Evolutionary conservation across 78 protist species (phyloP).

Genomic region (Cyanophora paradoxa): DNA sequence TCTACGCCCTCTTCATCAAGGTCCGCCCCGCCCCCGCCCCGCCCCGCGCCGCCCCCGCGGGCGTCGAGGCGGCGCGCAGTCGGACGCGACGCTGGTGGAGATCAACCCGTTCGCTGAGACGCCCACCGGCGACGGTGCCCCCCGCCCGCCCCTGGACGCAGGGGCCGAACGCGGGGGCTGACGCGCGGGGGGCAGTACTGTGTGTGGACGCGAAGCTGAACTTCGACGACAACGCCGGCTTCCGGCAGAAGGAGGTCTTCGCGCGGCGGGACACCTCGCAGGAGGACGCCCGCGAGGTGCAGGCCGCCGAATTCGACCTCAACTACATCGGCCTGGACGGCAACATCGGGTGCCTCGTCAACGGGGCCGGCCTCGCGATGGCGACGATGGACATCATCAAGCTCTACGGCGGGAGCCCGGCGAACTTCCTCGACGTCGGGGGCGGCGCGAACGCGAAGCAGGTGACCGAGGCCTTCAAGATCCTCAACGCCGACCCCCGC

Average conservation of each 20-base stretch:
- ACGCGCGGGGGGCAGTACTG: too few relatives aligned
- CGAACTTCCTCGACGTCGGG: slow-evolving; percentile 97
- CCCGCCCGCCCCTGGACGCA: too few relatives aligned
- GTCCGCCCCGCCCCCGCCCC: too few relatives aligned
- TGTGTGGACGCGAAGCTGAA: slow-evolving; percentile 35
- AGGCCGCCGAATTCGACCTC: slow-evolving; percentile 80
- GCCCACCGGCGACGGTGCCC: slow-evolving; percentile 59
- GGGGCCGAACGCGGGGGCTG: too few relatives aligned
- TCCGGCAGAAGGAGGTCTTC: slow-evolving; percentile 86
- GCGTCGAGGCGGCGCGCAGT: too few relatives aligned
- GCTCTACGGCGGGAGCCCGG: slow-evolving; percentile 91
- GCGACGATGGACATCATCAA: slow-evolving; percentile 97
- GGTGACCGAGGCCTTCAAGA: slow-evolving; percentile 84
- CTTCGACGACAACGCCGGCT: slow-evolving; percentile 95
- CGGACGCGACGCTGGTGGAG: too few relatives aligned
- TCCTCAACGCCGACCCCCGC: slow-evolving; percentile 63
- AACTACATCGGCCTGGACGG: slow-evolving; percentile 96
- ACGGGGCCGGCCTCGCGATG: slow-evolving; percentile 99
- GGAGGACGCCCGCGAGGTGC: slow-evolving; percentile 89
- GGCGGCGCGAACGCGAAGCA: slow-evolving; percentile 87
- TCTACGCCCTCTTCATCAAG: slow-evolving; percentile 30
- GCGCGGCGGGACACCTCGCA: slow-evolving; percentile 73
- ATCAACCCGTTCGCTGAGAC: slow-evolving; percentile 92
- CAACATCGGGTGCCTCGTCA: slow-evolving; percentile 94
- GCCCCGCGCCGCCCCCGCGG: too few relatives aligned